Evolutionary conservation across 495 filamentous ascomycete genomes (phyloP), one percentile per base, ranked within the genome.

Genomic region (Bombardia bombarda): DNA sequence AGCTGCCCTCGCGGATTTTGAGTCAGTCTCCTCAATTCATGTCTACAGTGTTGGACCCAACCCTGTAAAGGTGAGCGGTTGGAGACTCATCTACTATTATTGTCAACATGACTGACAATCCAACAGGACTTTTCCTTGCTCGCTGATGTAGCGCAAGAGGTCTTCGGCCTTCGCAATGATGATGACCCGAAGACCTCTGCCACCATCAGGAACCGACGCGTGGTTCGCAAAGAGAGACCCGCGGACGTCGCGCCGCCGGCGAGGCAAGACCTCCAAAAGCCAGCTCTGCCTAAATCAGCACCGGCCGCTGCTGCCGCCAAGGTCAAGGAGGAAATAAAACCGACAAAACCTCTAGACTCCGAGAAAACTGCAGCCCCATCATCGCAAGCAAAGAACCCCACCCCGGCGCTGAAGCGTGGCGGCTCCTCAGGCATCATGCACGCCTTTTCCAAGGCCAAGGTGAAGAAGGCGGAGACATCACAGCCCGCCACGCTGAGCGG

Each of bases 31-130:
- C 0, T 84, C 83, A 3, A 80, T 95, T 41, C 87, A 95, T 55
- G 65, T 97, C 36, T 97, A 97, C 62, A 95, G 88, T 56, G 49
- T 97, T 31, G 83, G 83, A 26, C 76, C 85, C 1, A 72, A 78
- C 22, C 68, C 77, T 2, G 61, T 88, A 7, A 82, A 86, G 61
- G 86, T 73, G 55, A 18, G 45, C 12, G n/a, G 17, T 10, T 42
- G n/a, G 19, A 1, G 6, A 12, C 17, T 9, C 3, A 13, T 14
- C 4, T 4, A 26, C 5, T 8, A 8, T 33, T 12, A 31, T 25
- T 14, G 1, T 20, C 14, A 8, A 7, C 0, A 7, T 13, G 18
- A 14, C 43, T 48, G 26, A 51, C 21, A 17, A 1, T 38, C 7
- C 12, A 8, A 13, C 36, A 75, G 69, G 80, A 95, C 54, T 65